Percentiles rank a stretch among this genome's conserved stretches.
Evolutionary conservation across 2,329 filamentous ascomycete genomes (phyloP).

Genomic region (Phialophora tarda): DNA sequence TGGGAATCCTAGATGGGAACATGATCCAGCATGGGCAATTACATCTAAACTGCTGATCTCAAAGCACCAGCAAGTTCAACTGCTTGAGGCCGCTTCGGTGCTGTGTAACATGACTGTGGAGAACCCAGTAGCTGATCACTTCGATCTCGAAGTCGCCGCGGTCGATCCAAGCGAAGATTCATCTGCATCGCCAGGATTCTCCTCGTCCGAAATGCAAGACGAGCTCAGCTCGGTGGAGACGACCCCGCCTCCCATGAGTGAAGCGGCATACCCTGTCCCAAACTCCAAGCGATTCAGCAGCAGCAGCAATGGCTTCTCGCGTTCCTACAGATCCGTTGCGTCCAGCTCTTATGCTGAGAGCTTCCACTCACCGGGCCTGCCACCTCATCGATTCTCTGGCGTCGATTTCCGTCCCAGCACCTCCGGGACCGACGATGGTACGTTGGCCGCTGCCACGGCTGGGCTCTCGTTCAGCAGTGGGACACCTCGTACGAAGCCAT

Average conservation of each 20-base stretch:
- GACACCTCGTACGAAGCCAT: constrained; percentile 71
- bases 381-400: constrained; percentile 73
- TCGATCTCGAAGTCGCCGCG: constrained; percentile 69
- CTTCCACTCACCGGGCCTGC: constrained; percentile 53
- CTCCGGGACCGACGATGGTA: constrained; percentile 81
- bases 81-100: constrained; percentile 95
- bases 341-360: constrained; percentile 63
- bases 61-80: constrained; percentile 98
- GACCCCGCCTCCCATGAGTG: constrained; percentile 81
- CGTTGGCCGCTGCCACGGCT: constrained; percentile 85
- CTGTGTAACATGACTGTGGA: constrained; percentile 85
- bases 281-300: constrained; percentile 64
- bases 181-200: constrained; percentile 79
- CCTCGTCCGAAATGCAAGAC: constrained; percentile 75
- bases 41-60: constrained; percentile 98
- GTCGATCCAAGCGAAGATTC: constrained; percentile 79
- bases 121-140: constrained; percentile 68
- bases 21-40: constrained; percentile 95
- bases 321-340: constrained; percentile 77
- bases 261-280: constrained; percentile 64
- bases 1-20: constrained; percentile 81
- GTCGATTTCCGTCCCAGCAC: constrained; percentile 78
- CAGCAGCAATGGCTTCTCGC: constrained; percentile 62
- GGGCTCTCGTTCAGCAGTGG: constrained; percentile 89
- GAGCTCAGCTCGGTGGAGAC: constrained; percentile 89